Percentiles rank a stretch among this genome's conserved stretches.
These are phyloP conservation scores for Malus domestica DNA, from an alignment of 306 rosid species.

Conservation along the genomic window DNA sequence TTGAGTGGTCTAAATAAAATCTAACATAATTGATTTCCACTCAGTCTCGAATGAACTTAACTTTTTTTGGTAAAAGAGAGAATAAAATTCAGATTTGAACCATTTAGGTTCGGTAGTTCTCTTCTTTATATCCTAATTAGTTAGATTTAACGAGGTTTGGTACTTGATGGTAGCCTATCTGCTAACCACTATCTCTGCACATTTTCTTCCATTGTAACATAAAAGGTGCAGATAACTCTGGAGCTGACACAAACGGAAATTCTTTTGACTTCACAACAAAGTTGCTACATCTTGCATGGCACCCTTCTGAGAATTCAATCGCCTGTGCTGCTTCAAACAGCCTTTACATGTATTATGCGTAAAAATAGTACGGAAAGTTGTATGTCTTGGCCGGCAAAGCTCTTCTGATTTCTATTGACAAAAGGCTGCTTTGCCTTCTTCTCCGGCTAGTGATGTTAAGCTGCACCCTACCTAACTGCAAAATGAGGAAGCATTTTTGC, in stretches of 20 bases:
- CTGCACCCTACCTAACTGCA: constrained; percentile 24
- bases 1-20: not conserved
- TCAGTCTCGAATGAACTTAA: not conserved
- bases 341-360: constrained; percentile 64
- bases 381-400: constrained; percentile 15
- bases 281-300: constrained; percentile 72
- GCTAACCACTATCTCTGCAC: not conserved
- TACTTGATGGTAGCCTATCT: not conserved
- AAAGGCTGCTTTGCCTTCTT: constrained; percentile 14
- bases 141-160: not conserved
- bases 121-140: not conserved
- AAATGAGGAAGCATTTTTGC: constrained; percentile 17
- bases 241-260: constrained; percentile 51
- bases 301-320: constrained; percentile 55
- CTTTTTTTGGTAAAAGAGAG: not conserved
- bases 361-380: constrained; percentile 21
- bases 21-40: not conserved
- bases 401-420: constrained; percentile 4
- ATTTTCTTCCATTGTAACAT: constrained; percentile 1
- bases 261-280: constrained; percentile 52
- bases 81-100: not conserved
- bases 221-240: constrained; percentile 45
- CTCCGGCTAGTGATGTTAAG: constrained; percentile 11
- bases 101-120: not conserved
- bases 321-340: constrained; percentile 77